Evolutionary conservation across 371 early-diverging fungal genomes (phyloP).

Genomic region (Synchytrium microbalum): DNA sequence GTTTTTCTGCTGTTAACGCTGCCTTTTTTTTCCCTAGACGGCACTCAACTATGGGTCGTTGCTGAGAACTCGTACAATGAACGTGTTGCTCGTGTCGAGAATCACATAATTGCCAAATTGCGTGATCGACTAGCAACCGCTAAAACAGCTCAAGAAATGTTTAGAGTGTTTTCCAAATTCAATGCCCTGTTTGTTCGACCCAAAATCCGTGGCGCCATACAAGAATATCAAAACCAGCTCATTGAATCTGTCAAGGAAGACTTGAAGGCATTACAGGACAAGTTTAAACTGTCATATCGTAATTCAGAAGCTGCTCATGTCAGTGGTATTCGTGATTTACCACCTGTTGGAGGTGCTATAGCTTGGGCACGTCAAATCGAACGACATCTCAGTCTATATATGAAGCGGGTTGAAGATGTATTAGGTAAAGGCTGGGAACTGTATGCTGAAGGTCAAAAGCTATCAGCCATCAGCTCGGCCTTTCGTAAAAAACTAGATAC

Average conservation of each 20-base stretch:
- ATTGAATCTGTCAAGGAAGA: slow-evolving; percentile 97
- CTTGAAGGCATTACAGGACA: slow-evolving; percentile 87
- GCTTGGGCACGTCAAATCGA: slow-evolving; percentile 98
- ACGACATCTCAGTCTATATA: slow-evolving; percentile 86
- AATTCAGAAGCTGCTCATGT: slow-evolving; percentile 82
- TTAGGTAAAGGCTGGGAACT: slow-evolving; percentile 96
- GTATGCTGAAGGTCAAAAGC: slow-evolving; percentile 92
- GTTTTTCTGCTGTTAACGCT: slow-evolving; percentile 6
- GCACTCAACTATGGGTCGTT: slow-evolving; percentile 86
- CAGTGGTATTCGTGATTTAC: slow-evolving; percentile 87
- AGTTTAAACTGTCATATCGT: slow-evolving; percentile 87
- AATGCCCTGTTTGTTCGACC: slow-evolving; percentile 97
- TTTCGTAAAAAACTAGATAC: slow-evolving; percentile 93
- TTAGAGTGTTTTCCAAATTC: slow-evolving; percentile 97
- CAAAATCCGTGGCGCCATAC: slow-evolving; percentile 98
- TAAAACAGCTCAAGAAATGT: slow-evolving; percentile 97
- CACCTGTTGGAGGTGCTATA: slow-evolving; percentile 89
- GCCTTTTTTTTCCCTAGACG: slow-evolving; percentile 48
- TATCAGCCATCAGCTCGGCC: slow-evolving; percentile 79
- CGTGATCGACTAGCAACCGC: slow-evolving; percentile 90
- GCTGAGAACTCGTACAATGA: slow-evolving; percentile 92
- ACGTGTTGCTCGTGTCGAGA: slow-evolving; percentile 90
- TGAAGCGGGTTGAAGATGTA: slow-evolving; percentile 96
- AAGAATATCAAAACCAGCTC: slow-evolving; percentile 96
- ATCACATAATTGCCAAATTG: slow-evolving; percentile 90